Percentiles rank a stretch among this genome's conserved stretches.
phyloP scores from a whole-genome alignment of 2,329 filamentous ascomycete genomes.

The Huntiella savannae region DNA sequence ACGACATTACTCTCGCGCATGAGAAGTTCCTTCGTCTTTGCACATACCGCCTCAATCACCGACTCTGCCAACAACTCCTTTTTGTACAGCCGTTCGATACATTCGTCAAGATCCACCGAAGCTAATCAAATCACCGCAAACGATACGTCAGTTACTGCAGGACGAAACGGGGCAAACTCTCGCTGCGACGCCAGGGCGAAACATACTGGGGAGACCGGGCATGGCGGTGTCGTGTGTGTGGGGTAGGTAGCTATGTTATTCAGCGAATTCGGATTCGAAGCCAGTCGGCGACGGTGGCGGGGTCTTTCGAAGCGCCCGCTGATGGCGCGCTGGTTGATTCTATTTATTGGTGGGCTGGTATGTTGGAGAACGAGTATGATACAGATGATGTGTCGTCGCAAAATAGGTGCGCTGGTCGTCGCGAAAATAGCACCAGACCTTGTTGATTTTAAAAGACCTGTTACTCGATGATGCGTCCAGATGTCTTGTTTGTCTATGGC shows the following conservation, averaged over 20 bases:
- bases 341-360: not conserved
- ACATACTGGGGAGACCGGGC: conserved; percentile 11
- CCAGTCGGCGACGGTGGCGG: not conserved
- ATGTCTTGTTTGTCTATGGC: too few species aligned
- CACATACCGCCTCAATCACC: conserved; percentile 96
- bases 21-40: conserved; percentile 93
- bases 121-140: conserved; percentile 28
- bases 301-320: not conserved
- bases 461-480: too few species aligned
- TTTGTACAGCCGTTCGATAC: conserved; percentile 88
- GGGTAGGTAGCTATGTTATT: not conserved
- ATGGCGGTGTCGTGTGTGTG: not conserved
- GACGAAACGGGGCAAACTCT: not conserved
- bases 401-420: not conserved
- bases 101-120: conserved; percentile 96
- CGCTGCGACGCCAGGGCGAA: not conserved
- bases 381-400: not conserved
- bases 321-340: not conserved
- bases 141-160: not conserved
- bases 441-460: too few species aligned
- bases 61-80: conserved; percentile 95
- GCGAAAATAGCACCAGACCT: too few species aligned
- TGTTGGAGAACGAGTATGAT: not conserved
- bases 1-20: conserved; percentile 99
- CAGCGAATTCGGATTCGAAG: not conserved